Conservation (phyloP, 2,329 filamentous ascomycete species). For the Rachicladosporium sp. region DNA sequence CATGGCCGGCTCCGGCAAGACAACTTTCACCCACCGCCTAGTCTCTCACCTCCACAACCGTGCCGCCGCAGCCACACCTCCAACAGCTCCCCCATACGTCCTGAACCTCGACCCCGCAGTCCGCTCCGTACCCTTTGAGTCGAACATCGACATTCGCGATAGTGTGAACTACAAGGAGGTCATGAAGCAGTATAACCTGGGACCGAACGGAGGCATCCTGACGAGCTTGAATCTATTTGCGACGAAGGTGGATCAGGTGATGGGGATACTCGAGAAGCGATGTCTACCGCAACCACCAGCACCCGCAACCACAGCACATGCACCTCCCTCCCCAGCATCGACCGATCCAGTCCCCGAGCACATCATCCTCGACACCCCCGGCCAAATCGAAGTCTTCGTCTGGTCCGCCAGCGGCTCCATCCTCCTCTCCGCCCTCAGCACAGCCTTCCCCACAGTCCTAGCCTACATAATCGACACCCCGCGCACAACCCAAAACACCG, state of each 20-base stretch:
- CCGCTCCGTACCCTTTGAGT: constrained; percentile 81
- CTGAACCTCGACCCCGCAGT: constrained; percentile 96
- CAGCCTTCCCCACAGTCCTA: constrained; percentile 89
- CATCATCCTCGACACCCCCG: constrained; percentile 88
- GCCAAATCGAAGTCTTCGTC: constrained; percentile 97
- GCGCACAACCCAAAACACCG: constrained; percentile 80
- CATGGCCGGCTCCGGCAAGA: constrained; percentile 98
- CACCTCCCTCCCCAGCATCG: constrained; percentile 42
- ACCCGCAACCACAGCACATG: neutral
- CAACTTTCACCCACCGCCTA: constrained; percentile 97
- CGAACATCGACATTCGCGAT: constrained; percentile 97
- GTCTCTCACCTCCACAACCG: constrained; percentile 74
- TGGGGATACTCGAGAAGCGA: constrained; percentile 80
- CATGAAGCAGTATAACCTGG: constrained; percentile 98
- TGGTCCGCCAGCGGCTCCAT: constrained; percentile 96
- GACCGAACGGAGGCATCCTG: constrained; percentile 91
- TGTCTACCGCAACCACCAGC: constrained; percentile 18
- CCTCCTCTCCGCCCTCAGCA: constrained; percentile 80
- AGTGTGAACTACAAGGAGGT: constrained; percentile 99
- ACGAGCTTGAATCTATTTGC: constrained; percentile 94
- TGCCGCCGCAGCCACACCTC: constrained; percentile 17
- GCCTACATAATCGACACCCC: constrained; percentile 97
- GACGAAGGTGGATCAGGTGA: constrained; percentile 94
- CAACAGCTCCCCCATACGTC: constrained; percentile 77
- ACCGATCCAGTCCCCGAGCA: constrained; percentile 39